Evolutionary conservation across 805 yeast species (phyloP).

Genomic region (Hyphopichia homilentoma): DNA sequence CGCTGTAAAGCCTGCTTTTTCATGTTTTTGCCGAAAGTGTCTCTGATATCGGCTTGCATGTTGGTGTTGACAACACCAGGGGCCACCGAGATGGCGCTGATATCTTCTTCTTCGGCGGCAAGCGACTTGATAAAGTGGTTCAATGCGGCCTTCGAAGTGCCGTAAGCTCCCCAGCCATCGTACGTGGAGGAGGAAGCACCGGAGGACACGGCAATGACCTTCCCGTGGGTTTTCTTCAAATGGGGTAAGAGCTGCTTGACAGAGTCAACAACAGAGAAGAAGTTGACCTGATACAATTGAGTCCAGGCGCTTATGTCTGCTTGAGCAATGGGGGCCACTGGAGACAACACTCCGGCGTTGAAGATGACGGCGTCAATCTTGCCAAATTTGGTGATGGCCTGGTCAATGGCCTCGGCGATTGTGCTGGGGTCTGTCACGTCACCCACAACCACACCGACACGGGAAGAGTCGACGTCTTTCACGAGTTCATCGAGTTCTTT

Average conservation of each 20-base stretch:
- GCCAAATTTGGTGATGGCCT: slow-evolving; percentile 51
- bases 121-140: slow-evolving; percentile 70
- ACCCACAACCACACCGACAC: slow-evolving; percentile 52
- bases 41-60: slow-evolving; percentile 84
- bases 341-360: slow-evolving; percentile 82
- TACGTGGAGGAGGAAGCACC: slow-evolving; percentile 72
- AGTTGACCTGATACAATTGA: slow-evolving; percentile 65
- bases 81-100: slow-evolving; percentile 71
- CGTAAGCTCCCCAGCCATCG: slow-evolving; percentile 88
- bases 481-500: slow-evolving; percentile 42
- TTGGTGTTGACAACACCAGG: slow-evolving; percentile 94
- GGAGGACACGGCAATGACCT: slow-evolving; percentile 76
- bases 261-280: slow-evolving; percentile 68
- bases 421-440: slow-evolving; percentile 51
- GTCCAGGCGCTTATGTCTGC: slow-evolving; percentile 60
- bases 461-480: slow-evolving; percentile 40
- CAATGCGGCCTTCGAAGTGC: slow-evolving; percentile 86
- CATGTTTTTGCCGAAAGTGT: slow-evolving; percentile 59
- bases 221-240: slow-evolving; percentile 54
- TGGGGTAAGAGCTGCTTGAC: slow-evolving; percentile 54
- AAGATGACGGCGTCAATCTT: slow-evolving; percentile 61
- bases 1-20: slow-evolving; percentile 50
- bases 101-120: slow-evolving; percentile 59
- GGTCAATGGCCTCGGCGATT: slow-evolving; percentile 34
- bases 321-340: slow-evolving; percentile 56